A percentile compares a stretch with the other conserved stretches of the same genome.
phyloP scores from a whole-genome alignment of 2,329 filamentous ascomycete species.

The Xylariomycetidae sp. region DNA sequence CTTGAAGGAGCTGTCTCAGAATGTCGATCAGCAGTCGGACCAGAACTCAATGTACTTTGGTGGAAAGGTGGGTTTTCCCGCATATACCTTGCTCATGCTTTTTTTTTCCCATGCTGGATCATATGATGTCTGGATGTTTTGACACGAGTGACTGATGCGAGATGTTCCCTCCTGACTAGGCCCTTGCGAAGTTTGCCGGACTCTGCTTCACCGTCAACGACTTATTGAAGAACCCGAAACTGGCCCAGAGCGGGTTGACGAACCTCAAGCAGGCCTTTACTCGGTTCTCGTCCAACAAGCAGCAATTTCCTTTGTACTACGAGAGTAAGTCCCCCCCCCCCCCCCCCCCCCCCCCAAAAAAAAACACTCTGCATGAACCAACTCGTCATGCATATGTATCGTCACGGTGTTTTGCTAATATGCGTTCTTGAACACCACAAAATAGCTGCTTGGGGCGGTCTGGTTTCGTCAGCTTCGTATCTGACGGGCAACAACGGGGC shows the following conservation, averaged over 20 bases:
- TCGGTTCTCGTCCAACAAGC: conserved; percentile 61
- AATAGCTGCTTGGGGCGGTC: conserved; percentile 68
- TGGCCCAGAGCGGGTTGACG: conserved; percentile 54
- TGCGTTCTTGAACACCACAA: too few species aligned
- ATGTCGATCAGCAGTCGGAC: conserved; percentile 69
- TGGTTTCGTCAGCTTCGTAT: conserved; percentile 74
- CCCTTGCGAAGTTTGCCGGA: conserved; percentile 70
- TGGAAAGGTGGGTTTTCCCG: conserved; percentile 71
- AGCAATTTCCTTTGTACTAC: conserved; percentile 62
- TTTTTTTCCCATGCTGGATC: too few species aligned
- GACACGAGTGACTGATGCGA: too few species aligned
- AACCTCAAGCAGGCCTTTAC: conserved; percentile 64
- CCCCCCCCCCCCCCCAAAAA: too few species aligned
- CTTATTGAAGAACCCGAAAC: conserved; percentile 52
- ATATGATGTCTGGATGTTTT: neutral
- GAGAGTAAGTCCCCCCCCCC: conserved; percentile 56
- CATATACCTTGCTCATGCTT: too few species aligned
- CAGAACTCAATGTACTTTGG: conserved; percentile 89
- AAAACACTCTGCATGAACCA: too few species aligned
- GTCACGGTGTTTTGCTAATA: too few species aligned
- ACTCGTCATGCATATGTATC: too few species aligned
- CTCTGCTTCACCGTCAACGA: conserved; percentile 63
- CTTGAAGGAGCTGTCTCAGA: conserved; percentile 68
- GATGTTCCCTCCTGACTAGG: too few species aligned
- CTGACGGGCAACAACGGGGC: conserved; percentile 60